Evolutionary conservation across 2,329 filamentous ascomycete genomes (phyloP), one percentile per base, ranked within the genome.

Genomic region (Fusarium avenaceum): DNA sequence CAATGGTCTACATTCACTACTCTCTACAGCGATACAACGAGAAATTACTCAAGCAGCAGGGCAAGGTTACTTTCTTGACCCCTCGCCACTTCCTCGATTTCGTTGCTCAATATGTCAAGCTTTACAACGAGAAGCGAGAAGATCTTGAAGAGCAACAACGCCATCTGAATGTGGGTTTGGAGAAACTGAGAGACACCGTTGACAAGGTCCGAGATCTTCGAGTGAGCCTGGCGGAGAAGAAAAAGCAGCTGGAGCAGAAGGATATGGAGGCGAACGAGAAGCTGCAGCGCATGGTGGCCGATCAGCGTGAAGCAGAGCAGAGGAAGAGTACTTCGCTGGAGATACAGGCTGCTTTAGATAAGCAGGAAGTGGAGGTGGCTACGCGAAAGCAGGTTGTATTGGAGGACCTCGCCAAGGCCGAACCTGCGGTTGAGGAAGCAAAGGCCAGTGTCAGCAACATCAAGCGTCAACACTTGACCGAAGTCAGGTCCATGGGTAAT

Each of bases 1-100:
- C 94, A 0, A 99, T 99, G 96, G 96, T 99, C 4, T 96, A 97
- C 76, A 95, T 99, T 20, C 96, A 99, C 77, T 94, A 98, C 81
- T 99, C 96, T 3, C 83, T 99, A 48, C 93, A 95, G 66, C 87
- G 88, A 50, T 96, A 97, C 86, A 99, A 99, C 76, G 84, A 87
- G 71, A 94, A 93, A 74, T 84, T 99, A 24, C 87, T 92, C 67
- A 96, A 93, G 78, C 96, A 98, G 77, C 96, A 98, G 81, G 94
- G 93, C 79, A 94, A 92, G 80, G 87, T 91, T 30, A 98, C 96
- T 1, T 98, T 92, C 83, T 88, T 99, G 57, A 99, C 96, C 13
- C 96, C 96, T 45, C 90, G 96, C 45, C 96, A 99, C 80, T 99
- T 97, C 84, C 84, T 99, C 51, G 96, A 99, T 78, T 99, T 99